Evolutionary conservation across 2,329 filamentous ascomycete genomes (phyloP).

Genomic region (Nannizzia gypsea): DNA sequence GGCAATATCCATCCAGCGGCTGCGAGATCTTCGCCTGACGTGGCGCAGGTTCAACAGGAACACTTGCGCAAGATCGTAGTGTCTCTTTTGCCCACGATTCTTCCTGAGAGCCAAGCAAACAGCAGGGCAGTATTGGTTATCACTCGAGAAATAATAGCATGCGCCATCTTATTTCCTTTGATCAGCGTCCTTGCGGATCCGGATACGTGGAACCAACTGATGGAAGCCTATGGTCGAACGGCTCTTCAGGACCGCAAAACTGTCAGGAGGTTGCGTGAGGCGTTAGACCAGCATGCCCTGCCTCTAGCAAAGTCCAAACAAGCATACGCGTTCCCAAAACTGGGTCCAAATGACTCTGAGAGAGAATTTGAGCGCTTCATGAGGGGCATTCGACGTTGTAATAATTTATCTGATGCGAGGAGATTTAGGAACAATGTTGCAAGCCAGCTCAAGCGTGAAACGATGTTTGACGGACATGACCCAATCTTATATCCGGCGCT

Average conservation of each 20-base stretch:
- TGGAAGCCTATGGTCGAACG: conserved; percentile 76
- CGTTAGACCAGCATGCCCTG: conserved; percentile 85
- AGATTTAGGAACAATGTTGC: conserved; percentile 85
- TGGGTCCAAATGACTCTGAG: conserved; percentile 75
- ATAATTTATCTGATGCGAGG: conserved; percentile 83
- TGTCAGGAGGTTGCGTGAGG: conserved; percentile 79
- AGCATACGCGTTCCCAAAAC: conserved; percentile 60
- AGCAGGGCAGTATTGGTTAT: conserved; percentile 72
- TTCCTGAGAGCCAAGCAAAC: conserved; percentile 61
- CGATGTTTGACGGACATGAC: conserved; percentile 65
- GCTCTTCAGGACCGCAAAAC: conserved; percentile 93
- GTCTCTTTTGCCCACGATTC: conserved; percentile 58
- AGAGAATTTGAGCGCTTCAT: conserved; percentile 91
- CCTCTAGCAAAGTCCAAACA: conserved; percentile 57
- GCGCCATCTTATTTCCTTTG: conserved; percentile 75
- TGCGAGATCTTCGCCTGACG: conserved; percentile 69
- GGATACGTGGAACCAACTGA: conserved; percentile 93
- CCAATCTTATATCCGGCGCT: conserved; percentile 71
- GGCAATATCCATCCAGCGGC: conserved; percentile 81
- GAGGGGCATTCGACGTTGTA: conserved; percentile 72
- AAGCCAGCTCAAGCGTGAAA: conserved; percentile 81
- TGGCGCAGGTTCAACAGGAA: conserved; percentile 74
- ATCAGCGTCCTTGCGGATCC: conserved; percentile 74
- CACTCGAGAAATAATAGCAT: conserved; percentile 80
- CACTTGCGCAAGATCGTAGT: conserved; percentile 68